Base-by-base conservation (phyloP, 192 early-diverging fungal genomes). In the Entophlyctis luteolus region DNA sequence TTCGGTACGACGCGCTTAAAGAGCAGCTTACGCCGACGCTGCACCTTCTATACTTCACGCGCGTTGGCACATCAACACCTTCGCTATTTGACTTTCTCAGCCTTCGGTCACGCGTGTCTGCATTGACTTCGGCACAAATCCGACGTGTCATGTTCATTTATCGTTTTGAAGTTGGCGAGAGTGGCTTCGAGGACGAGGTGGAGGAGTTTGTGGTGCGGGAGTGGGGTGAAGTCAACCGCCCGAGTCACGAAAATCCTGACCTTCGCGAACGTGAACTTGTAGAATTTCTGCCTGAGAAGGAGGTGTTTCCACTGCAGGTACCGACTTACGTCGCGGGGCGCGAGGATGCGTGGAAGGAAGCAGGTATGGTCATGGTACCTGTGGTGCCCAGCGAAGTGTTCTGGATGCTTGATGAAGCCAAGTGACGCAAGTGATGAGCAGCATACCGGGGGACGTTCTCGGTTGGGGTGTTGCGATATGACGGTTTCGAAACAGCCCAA, bases 121-220 rank as follows among this genome's bases (percentile, higher is more conserved):
- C 79, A 18, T 48, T 83, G 4, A 62, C 67, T 8, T 63, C 59
- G 14, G 80, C 85, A 31, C 92, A 94, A 68, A 79, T 92, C 33
- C 84, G 87, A 48, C 79, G 87, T 2, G 84, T 81, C 10, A 84
- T 94, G 45, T 79, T 80, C 28, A 77, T 82, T 39, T 98, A 98
- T 72, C 80, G 87, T n/a, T 98, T 94, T 72, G 95, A 98, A 69
- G 89, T 92, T 12, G 88, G 87, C 31, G 95, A 98, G 65, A 65
- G 79, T 12, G 62, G 81, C 3, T 72, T 96, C 45, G 68, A 82
- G 4, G 78, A 84, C 14, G 93, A 93, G 22, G 82, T 95, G 14
- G 83, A 83, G 54, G 81, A 85, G 56, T 94, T 94, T 70, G 77
- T 90, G 2, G 76, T 86, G 37, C 83, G 86, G 52, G 77, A 90